Conservation (phyloP, 768 basidiomycete species). For the Neoboletus brunneissimus region DNA sequence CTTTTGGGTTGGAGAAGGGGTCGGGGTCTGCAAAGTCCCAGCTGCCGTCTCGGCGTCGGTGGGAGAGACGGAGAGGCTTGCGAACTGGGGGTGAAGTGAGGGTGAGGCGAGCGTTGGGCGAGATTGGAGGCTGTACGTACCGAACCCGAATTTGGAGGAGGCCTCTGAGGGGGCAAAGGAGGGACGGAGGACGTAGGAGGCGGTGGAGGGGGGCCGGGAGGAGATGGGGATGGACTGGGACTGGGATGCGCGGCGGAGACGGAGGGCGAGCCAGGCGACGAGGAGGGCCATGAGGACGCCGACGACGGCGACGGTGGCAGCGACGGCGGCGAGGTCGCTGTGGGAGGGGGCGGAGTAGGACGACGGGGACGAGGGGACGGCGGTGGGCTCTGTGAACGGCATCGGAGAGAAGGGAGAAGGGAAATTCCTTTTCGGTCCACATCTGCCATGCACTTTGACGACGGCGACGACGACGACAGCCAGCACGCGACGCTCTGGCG, state of each 20-base stretch:
- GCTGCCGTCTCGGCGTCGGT: constrained; percentile 16
- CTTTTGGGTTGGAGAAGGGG: constrained; percentile 10
- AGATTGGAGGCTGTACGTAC: constrained; percentile 7
- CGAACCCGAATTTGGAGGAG: constrained; percentile 29
- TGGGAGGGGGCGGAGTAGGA: constrained; percentile 14
- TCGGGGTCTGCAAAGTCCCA: constrained; percentile 35
- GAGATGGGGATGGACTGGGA: neutral
- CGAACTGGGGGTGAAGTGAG: constrained; percentile 11
- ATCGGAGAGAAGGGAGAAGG: no score
- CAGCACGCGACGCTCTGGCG: constrained; percentile 42
- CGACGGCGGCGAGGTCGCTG: constrained; percentile 19
- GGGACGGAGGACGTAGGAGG: constrained; percentile 18
- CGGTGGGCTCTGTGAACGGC: constrained; percentile 1
- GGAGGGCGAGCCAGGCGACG: neutral
- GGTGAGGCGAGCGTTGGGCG: neutral
- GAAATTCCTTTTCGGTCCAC: no score
- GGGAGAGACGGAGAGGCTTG: constrained; percentile 25
- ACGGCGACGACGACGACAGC: constrained; percentile 23
- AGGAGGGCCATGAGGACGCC: constrained; percentile 2
- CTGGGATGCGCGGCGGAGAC: constrained; percentile 5
- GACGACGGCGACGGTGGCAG: constrained; percentile 21
- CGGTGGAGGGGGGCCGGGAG: neutral
- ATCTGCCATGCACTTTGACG: no score
- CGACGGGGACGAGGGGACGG: neutral
- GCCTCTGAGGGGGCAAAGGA: constrained; percentile 25